Evolutionary conservation across 2,329 filamentous ascomycete genomes (phyloP).

Genomic region (Alternaria conjuncta): DNA sequence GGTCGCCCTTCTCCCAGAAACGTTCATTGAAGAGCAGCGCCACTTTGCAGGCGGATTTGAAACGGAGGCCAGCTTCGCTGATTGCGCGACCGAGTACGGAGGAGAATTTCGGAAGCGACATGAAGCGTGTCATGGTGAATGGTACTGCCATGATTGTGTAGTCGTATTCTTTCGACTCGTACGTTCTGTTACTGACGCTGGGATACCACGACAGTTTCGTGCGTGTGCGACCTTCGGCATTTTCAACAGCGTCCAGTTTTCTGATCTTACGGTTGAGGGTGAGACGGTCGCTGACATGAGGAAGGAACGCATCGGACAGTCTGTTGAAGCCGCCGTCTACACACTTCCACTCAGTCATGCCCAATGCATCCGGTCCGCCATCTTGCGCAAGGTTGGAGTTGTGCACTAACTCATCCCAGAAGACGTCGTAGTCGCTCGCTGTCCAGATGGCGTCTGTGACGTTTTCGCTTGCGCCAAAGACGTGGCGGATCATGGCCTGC

Average conservation of each 20-base stretch:
- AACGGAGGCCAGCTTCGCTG: not conserved
- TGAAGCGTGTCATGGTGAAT: constrained; percentile 7
- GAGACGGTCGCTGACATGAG: not conserved
- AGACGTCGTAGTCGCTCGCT: constrained; percentile 4
- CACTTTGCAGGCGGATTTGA: not conserved
- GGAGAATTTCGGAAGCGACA: not conserved
- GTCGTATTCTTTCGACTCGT: not conserved
- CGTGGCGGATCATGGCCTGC: not conserved
- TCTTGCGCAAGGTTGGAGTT: constrained; percentile 4
- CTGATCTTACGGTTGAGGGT: not conserved
- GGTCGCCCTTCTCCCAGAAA: not conserved
- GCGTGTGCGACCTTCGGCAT: not conserved
- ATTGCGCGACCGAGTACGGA: constrained; percentile 1
- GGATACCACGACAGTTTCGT: not conserved
- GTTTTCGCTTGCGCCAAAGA: not conserved
- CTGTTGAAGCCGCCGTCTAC: not conserved
- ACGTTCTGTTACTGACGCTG: not conserved
- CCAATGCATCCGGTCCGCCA: not conserved
- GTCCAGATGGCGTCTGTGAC: not conserved
- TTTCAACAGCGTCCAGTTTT: not conserved
- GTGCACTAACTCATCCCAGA: constrained; percentile 2
- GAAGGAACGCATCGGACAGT: not conserved
- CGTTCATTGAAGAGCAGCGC: not conserved
- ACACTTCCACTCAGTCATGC: not conserved
- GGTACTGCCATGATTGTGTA: constrained; percentile 1